Evolutionary conservation across 768 basidiomycete species (phyloP).

Genomic region (Tulasnella sp.): DNA sequence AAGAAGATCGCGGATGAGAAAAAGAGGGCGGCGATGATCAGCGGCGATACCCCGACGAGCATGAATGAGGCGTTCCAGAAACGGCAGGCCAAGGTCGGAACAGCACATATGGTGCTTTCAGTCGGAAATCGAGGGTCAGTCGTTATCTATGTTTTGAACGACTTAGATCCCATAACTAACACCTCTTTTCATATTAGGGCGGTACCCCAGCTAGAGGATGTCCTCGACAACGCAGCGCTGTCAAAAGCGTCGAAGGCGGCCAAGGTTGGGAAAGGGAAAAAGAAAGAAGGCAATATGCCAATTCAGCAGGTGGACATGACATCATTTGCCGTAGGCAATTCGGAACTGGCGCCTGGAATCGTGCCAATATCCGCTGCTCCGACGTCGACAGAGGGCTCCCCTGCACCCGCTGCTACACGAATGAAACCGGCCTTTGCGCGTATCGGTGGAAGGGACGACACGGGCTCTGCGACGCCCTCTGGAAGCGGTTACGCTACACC

Average conservation of each 20-base stretch:
- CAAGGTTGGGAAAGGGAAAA: conserved; percentile 62
- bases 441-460: conserved; percentile 13
- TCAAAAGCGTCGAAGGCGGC: conserved; percentile 70
- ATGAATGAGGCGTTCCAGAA: conserved; percentile 92
- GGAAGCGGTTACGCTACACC: conserved; percentile 38
- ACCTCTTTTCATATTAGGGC: conserved; percentile 38
- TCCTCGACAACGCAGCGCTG: conserved; percentile 68
- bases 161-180: conserved; percentile 20
- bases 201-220: conserved; percentile 75
- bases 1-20: conserved; percentile 98
- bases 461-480: conserved; percentile 50
- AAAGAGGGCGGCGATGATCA: conserved; percentile 87
- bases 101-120: conserved; percentile 91
- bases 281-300: conserved; percentile 45
- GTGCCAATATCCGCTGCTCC: conserved; percentile 33
- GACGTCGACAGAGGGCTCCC: conserved; percentile 34
- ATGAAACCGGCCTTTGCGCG: conserved; percentile 17
- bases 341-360: conserved; percentile 35
- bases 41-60: conserved; percentile 89
- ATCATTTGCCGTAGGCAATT: conserved; percentile 60
- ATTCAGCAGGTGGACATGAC: conserved; percentile 39
- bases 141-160: background rate
- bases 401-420: conserved; percentile 23
- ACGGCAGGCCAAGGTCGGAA: conserved; percentile 86
- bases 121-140: conserved; percentile 86